These are phyloP conservation scores for Trichoderma simmonsii DNA, from an alignment of 2,329 filamentous ascomycete species.

Conservation along the genomic window DNA sequence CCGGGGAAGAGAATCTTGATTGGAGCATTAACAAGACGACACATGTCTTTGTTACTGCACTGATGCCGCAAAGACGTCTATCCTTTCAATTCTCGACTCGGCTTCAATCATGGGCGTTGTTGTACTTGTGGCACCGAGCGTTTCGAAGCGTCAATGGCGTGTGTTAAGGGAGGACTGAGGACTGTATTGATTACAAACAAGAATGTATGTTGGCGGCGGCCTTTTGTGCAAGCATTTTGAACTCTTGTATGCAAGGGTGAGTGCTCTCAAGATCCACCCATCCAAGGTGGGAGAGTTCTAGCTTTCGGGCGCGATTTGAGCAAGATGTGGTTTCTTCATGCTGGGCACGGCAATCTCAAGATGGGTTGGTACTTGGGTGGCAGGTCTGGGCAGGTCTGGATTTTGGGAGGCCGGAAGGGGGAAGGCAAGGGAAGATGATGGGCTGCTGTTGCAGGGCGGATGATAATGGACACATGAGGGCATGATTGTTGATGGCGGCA, in stretches of 20 bases:
- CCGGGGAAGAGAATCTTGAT: neutral
- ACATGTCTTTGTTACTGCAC: neutral
- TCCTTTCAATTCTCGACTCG: neutral
- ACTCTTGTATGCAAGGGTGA: constrained; percentile 9
- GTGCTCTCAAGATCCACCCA: constrained; percentile 5
- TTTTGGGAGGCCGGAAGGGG: constrained; percentile 3
- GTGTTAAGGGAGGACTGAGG: constrained; percentile 6
- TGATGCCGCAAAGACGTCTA: neutral
- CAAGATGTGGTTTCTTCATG: neutral
- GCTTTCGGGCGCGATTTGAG: neutral
- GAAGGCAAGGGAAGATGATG: neutral
- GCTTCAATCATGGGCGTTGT: neutral
- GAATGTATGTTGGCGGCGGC: constrained; percentile 16
- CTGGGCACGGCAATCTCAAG: constrained; percentile 16
- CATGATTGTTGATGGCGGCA: constrained; percentile 20
- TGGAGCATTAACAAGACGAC: neutral
- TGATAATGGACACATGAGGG: constrained; percentile 22
- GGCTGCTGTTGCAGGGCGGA: constrained; percentile 14
- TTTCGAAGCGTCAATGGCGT: neutral
- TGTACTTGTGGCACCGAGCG: neutral
- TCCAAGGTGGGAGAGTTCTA: neutral
- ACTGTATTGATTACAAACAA: constrained; percentile 16
- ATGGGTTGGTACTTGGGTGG: constrained; percentile 11
- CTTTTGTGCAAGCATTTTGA: constrained; percentile 18
- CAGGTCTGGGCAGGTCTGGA: constrained; percentile 14